Evolutionary conservation across 768 basidiomycete genomes (phyloP).

Genomic region (Heimioporus sp.): DNA sequence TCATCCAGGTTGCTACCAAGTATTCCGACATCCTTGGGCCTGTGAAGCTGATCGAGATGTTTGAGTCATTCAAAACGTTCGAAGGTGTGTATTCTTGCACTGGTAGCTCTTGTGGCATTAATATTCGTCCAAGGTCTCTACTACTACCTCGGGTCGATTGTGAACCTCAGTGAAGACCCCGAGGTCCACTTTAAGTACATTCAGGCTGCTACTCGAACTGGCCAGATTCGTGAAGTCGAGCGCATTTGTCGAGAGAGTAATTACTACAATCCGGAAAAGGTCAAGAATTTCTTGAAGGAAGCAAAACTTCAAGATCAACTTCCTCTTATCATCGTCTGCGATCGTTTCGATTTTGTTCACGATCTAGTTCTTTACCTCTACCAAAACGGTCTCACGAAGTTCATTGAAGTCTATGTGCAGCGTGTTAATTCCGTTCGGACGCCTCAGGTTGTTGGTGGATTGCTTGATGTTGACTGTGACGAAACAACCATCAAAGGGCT

Average conservation of each 20-base stretch:
- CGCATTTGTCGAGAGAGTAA: constrained; percentile 98
- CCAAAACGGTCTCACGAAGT: constrained; percentile 93
- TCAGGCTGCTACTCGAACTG: constrained; percentile 96
- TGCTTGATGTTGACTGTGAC: constrained; percentile 98
- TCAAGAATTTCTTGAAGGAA: constrained; percentile 99
- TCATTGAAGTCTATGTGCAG: constrained; percentile 99
- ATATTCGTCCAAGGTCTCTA: constrained; percentile 64
- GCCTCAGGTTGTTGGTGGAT: constrained; percentile 94
- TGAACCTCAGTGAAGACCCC: constrained; percentile 93
- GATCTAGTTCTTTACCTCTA: constrained; percentile 98
- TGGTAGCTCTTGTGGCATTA: background rate
- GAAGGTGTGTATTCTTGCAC: constrained; percentile 56
- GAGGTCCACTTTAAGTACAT: constrained; percentile 99
- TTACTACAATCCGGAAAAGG: constrained; percentile 97
- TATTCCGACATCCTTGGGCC: constrained; percentile 98
- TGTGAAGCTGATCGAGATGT: constrained; percentile 97
- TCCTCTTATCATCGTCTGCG: constrained; percentile 99
- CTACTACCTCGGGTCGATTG: constrained; percentile 97
- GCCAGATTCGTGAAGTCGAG: constrained; percentile 98
- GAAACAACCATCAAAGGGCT: constrained; percentile 93
- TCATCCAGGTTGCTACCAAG: constrained; percentile 97
- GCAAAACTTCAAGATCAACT: constrained; percentile 95
- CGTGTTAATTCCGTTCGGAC: constrained; percentile 96
- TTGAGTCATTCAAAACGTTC: constrained; percentile 95
- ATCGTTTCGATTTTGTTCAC: constrained; percentile 99